These are phyloP conservation scores for Penicillium lagena DNA, from an alignment of 495 filamentous ascomycete species.

Conservation along the genomic window DNA sequence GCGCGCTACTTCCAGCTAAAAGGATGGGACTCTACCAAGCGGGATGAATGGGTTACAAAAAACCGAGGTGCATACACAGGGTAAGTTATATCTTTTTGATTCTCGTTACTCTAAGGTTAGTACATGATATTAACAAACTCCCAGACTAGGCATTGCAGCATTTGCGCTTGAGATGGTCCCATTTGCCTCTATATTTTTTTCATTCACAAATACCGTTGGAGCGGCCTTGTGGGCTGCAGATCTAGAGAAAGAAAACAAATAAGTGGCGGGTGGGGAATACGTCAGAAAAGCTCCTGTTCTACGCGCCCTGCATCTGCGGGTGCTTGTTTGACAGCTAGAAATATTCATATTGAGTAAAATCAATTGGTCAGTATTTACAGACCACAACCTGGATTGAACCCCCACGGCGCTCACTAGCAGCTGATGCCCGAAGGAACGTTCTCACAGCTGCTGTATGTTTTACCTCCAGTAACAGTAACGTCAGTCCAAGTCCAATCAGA, in stretches of 20 bases:
- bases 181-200: constrained; percentile 72
- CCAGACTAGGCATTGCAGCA: constrained; percentile 73
- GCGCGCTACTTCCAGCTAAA: constrained; percentile 83
- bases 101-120: not conserved
- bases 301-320: constrained; percentile 8
- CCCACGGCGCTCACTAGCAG: constrained; percentile 14
- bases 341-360: not conserved
- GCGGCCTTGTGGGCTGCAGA: constrained; percentile 93
- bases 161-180: constrained; percentile 81
- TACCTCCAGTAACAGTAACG: constrained; percentile 43
- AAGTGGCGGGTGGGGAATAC: not conserved
- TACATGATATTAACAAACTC: constrained; percentile 6
- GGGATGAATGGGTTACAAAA: constrained; percentile 56
- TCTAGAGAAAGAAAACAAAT: constrained; percentile 55
- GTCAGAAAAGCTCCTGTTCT: constrained; percentile 8
- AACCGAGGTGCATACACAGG: constrained; percentile 64
- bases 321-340: too few species aligned
- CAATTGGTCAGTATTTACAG: not conserved
- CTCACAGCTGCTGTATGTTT: constrained; percentile 31
- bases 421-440: constrained; percentile 31
- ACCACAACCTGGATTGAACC: not conserved
- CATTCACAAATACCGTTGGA: constrained; percentile 87
- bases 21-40: constrained; percentile 58
- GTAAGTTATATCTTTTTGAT: constrained; percentile 47
- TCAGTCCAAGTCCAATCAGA: constrained; percentile 39